phyloP scores from a whole-genome alignment of 208 protist species.

The Zelonia costaricensis region DNA sequence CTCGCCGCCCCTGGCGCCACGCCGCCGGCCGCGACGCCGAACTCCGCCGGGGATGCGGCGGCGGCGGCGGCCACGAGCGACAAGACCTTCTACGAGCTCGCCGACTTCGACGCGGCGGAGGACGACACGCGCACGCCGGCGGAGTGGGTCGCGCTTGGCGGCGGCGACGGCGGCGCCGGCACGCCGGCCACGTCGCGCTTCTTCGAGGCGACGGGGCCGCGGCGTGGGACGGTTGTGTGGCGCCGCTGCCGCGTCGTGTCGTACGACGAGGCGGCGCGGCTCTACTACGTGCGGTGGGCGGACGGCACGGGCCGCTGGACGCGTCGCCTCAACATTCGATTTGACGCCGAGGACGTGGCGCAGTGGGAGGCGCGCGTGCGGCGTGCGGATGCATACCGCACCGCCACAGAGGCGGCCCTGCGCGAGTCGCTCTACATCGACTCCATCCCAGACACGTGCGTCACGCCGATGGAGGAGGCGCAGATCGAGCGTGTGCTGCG shows the following conservation, averaged over 20 bases:
- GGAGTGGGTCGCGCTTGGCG: conserved; percentile 84
- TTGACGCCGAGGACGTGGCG: conserved; percentile 78
- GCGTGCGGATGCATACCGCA: conserved; percentile 68
- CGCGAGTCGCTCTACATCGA: conserved; percentile 81
- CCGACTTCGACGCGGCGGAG: conserved; percentile 86
- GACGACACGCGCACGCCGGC: conserved; percentile 69
- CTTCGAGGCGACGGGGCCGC: conserved; percentile 41
- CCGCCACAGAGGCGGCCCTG: conserved; percentile 69
- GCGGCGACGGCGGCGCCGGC: conserved; percentile 28
- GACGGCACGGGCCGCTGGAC: conserved; percentile 84
- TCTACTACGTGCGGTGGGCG: conserved; percentile 78
- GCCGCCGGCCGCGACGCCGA: conserved; percentile 1
- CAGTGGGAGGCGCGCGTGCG: conserved; percentile 77
- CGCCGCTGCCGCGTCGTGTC: conserved; percentile 60
- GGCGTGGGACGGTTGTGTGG: conserved; percentile 52
- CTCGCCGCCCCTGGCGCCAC: background rate
- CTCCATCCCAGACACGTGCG: conserved; percentile 45
- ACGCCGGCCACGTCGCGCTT: conserved; percentile 85
- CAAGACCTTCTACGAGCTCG: conserved; percentile 74
- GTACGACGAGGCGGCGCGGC: conserved; percentile 65
- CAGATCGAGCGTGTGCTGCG: conserved; percentile 89
- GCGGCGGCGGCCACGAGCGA: conserved; percentile 4
- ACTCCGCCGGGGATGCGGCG: background rate
- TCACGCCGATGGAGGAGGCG: conserved; percentile 76
- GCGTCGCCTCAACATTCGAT: conserved; percentile 89